Evolutionary conservation across 305 asterid species (phyloP).

Genomic region (Solanum aculeatissimum): DNA sequence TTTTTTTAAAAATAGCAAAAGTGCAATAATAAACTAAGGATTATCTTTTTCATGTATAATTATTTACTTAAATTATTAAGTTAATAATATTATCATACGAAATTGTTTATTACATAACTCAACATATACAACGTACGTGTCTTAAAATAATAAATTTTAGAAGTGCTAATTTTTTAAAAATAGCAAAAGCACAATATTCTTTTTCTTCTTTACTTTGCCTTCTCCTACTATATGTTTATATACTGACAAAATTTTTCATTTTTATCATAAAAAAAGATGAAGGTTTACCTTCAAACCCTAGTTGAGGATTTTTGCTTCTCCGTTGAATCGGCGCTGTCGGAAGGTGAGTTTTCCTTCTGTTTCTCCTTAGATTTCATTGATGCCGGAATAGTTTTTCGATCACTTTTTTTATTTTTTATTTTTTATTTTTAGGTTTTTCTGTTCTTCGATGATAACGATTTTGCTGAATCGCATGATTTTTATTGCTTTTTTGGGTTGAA

Average conservation of each 20-base stretch:
- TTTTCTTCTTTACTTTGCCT: neutral
- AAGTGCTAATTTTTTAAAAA: no score
- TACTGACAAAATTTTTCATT: neutral
- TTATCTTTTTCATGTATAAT: no score
- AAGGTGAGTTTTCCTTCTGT: neutral
- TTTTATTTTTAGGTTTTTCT: neutral
- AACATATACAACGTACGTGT: no score
- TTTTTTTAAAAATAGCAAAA: neutral
- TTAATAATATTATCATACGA: no score
- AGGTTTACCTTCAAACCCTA: neutral
- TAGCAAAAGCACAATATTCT: neutral
- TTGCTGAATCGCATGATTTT: neutral
- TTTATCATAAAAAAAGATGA: neutral
- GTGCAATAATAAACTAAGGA: no score
- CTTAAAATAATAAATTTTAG: neutral
- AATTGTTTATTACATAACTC: no score
- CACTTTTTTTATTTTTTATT: neutral
- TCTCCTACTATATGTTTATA: neutral
- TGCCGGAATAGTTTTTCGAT: neutral
- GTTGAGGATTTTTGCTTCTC: neutral
- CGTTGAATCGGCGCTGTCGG: neutral
- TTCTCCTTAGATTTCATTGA: neutral
- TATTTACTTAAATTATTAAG: no score
- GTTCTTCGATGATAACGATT: neutral
- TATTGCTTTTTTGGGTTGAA: neutral